These are phyloP conservation scores for Colletotrichum abscissum DNA, from an alignment of 2,329 filamentous ascomycete genomes.

Conservation along the genomic window DNA sequence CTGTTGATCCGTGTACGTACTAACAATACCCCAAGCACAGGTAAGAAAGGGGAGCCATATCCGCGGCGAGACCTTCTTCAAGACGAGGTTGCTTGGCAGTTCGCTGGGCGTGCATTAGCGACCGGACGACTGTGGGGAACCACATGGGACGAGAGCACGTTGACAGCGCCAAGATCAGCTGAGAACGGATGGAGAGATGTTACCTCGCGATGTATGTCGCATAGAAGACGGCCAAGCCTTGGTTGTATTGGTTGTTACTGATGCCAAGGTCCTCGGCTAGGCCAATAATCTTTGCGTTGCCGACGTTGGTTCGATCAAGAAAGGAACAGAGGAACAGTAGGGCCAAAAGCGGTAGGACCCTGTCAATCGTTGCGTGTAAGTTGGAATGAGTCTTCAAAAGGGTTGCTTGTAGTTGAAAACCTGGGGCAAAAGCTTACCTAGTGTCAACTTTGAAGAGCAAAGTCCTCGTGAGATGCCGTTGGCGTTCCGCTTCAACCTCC, in stretches of 20 bases:
- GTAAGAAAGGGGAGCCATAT: constrained; percentile 71
- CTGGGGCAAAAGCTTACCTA: constrained; percentile 24
- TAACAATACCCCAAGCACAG: constrained; percentile 67
- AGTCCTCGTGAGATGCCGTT: constrained; percentile 37
- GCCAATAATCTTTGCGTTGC: constrained; percentile 75
- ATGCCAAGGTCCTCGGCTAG: constrained; percentile 69
- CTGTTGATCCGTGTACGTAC: neutral
- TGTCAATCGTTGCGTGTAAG: constrained; percentile 41
- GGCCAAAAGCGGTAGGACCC: constrained; percentile 72
- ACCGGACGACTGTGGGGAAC: neutral
- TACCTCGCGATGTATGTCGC: constrained; percentile 71
- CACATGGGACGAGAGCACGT: constrained; percentile 7
- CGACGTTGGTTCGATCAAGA: constrained; percentile 78
- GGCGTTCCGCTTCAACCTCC: constrained; percentile 27
- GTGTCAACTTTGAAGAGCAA: constrained; percentile 45
- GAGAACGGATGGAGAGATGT: neutral
- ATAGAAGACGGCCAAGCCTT: constrained; percentile 74
- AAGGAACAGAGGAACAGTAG: constrained; percentile 74
- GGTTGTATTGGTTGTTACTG: constrained; percentile 71
- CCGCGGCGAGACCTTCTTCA: constrained; percentile 70
- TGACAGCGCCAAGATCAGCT: neutral
- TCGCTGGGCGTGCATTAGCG: constrained; percentile 54
- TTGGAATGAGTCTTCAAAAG: neutral
- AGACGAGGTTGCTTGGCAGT: constrained; percentile 71
- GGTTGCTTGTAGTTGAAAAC: neutral